Conservation (phyloP, 768 basidiomycete species). For the Leucosporidium creatinivorum region DNA sequence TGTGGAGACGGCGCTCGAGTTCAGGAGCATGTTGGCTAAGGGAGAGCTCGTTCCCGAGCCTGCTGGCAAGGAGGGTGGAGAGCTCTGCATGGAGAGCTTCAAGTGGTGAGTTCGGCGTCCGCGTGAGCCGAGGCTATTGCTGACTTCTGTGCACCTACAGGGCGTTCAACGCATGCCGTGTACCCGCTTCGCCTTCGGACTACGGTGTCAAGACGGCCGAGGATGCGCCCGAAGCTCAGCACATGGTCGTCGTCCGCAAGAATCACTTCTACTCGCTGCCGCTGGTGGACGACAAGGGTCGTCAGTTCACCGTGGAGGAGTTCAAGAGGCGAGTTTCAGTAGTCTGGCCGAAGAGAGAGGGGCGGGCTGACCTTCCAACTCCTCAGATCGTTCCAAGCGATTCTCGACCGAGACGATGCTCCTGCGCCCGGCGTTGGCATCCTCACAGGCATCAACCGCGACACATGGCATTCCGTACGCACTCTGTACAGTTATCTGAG, state of each 20-base stretch:
- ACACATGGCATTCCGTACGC: slow-evolving; percentile 76
- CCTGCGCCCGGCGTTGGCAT: slow-evolving; percentile 53
- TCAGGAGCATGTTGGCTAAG: slow-evolving; percentile 59
- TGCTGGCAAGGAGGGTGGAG: slow-evolving; percentile 46
- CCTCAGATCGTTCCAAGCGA: slow-evolving; percentile 13
- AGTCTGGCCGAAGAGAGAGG: too few species aligned
- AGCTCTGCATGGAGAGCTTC: slow-evolving; percentile 84
- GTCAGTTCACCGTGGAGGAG: slow-evolving; percentile 64
- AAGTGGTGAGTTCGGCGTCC: slow-evolving; percentile 52
- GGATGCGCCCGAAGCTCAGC: slow-evolving; percentile 62
- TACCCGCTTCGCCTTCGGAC: slow-evolving; percentile 75
- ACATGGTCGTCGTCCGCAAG: slow-evolving; percentile 79
- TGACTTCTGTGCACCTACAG: not conserved
- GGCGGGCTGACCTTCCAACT: not conserved
- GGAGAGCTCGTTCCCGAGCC: slow-evolving; percentile 68
- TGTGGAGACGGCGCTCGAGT: slow-evolving; percentile 75
- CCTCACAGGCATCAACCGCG: slow-evolving; percentile 79
- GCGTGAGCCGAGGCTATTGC: too few species aligned
- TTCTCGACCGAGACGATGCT: slow-evolving; percentile 6
- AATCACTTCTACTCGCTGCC: slow-evolving; percentile 81
- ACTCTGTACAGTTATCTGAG: not conserved
- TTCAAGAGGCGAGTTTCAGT: slow-evolving; percentile 52
- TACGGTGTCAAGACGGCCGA: slow-evolving; percentile 63
- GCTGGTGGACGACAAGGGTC: slow-evolving; percentile 51
- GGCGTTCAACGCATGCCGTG: slow-evolving; percentile 84